Evolutionary conservation across 306 rosid genomes (phyloP).

Genomic region (Castanea sativa): DNA sequence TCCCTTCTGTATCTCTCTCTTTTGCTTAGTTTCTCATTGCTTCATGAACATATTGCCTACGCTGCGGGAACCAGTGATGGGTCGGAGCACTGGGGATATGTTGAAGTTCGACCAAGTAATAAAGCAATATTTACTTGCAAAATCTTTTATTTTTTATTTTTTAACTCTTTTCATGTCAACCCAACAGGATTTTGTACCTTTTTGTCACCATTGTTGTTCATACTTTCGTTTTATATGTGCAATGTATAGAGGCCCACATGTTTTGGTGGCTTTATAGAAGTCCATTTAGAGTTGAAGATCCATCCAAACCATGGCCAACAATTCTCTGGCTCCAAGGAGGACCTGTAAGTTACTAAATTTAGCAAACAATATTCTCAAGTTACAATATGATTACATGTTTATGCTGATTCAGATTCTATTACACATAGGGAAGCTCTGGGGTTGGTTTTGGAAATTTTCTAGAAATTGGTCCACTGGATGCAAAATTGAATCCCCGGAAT

Average conservation of each 20-base stretch:
- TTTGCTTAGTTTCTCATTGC: background rate
- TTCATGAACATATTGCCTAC: background rate
- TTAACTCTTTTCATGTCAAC: too few relatives aligned
- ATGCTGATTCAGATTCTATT: background rate
- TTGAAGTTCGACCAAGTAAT: background rate
- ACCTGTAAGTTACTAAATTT: background rate
- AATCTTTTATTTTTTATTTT: too few relatives aligned
- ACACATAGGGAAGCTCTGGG: background rate
- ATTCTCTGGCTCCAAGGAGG: constrained; percentile 4
- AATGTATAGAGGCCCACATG: background rate
- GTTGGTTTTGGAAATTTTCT: background rate
- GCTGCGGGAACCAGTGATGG: background rate
- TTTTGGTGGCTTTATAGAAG: background rate
- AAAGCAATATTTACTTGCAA: background rate
- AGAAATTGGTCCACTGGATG: background rate
- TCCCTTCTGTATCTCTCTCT: background rate
- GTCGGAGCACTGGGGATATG: background rate
- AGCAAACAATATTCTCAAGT: too few relatives aligned
- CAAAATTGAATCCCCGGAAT: background rate
- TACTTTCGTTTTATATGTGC: background rate
- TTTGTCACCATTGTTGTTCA: background rate
- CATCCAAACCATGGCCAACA: background rate
- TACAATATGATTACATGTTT: background rate
- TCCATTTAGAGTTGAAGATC: background rate
- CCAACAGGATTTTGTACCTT: too few relatives aligned